phyloP scores from a whole-genome alignment of 2,329 filamentous ascomycete species.

The Fusarium beomiforme region DNA sequence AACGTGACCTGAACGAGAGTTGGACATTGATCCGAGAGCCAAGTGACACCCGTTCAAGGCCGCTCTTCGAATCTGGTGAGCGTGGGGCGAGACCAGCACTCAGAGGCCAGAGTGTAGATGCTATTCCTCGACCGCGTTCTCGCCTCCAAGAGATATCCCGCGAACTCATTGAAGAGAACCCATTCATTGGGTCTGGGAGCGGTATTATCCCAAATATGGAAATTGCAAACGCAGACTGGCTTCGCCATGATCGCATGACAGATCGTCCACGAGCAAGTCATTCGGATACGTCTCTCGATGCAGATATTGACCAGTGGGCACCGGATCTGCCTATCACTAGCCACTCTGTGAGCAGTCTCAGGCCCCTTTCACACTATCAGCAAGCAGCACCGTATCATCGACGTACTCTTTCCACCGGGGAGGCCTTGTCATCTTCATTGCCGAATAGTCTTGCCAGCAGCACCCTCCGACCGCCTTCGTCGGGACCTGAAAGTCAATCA shows the following conservation, averaged over 20 bases:
- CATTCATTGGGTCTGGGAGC: constrained; percentile 21
- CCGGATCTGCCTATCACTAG: constrained; percentile 24
- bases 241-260: background rate
- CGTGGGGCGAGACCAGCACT: background rate
- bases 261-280: constrained; percentile 4
- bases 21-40: background rate
- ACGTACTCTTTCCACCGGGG: constrained; percentile 18
- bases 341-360: constrained; percentile 27
- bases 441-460: constrained; percentile 27
- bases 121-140: background rate
- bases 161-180: constrained; percentile 23
- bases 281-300: constrained; percentile 25
- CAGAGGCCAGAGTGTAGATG: background rate
- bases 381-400: background rate
- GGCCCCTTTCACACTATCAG: background rate
- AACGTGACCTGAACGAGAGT: background rate
- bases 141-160: constrained; percentile 1
- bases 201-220: constrained; percentile 16
- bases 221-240: constrained; percentile 21
- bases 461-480: constrained; percentile 25
- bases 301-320: constrained; percentile 26
- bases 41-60: background rate
- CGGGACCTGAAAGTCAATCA: constrained; percentile 25
- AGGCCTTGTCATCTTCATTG: constrained; percentile 19
- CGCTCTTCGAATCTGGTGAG: background rate